Evolutionary conservation across 2,329 filamentous ascomycete genomes (phyloP).

Genomic region (Fusarium virguliforme): DNA sequence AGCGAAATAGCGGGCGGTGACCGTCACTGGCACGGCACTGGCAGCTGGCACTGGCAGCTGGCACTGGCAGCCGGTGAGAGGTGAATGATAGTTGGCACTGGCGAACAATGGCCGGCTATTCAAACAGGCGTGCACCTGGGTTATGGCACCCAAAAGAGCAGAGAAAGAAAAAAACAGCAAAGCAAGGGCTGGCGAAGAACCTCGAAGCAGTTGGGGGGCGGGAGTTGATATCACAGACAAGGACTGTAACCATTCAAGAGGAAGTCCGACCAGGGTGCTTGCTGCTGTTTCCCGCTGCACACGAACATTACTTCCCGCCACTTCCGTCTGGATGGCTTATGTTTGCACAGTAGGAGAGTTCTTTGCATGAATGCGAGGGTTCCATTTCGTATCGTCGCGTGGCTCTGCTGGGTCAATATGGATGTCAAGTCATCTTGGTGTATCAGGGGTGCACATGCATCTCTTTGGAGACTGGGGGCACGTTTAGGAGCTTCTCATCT

Average conservation of each 20-base stretch:
- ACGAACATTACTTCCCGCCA: slow-evolving; percentile 31
- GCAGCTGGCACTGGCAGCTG: slow-evolving; percentile 21
- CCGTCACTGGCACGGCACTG: slow-evolving; percentile 23
- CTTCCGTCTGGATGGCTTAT: slow-evolving; percentile 16
- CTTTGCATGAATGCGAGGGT: background rate
- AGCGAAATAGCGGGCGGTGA: slow-evolving; percentile 10
- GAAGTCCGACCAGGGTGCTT: slow-evolving; percentile 35
- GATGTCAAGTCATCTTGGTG: background rate
- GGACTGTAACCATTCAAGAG: slow-evolving; percentile 23
- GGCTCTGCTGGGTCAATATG: background rate
- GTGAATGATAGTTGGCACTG: slow-evolving; percentile 22
- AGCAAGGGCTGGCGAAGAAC: background rate
- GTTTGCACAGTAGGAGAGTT: slow-evolving; percentile 12
- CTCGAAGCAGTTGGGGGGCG: background rate
- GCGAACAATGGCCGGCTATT: slow-evolving; percentile 18
- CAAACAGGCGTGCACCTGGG: background rate
- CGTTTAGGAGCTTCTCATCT: background rate
- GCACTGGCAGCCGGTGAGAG: slow-evolving; percentile 19
- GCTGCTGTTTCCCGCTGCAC: slow-evolving; percentile 45
- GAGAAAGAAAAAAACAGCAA: too few relatives aligned
- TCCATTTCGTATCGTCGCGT: background rate
- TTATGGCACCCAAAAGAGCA: slow-evolving; percentile 7
- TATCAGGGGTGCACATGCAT: background rate
- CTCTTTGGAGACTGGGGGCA: background rate
- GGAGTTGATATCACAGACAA: slow-evolving; percentile 16